Evolutionary conservation across 1,284 basidiomycete genomes (phyloP).

Genomic region (Cutaneotrichosporon sp.): DNA sequence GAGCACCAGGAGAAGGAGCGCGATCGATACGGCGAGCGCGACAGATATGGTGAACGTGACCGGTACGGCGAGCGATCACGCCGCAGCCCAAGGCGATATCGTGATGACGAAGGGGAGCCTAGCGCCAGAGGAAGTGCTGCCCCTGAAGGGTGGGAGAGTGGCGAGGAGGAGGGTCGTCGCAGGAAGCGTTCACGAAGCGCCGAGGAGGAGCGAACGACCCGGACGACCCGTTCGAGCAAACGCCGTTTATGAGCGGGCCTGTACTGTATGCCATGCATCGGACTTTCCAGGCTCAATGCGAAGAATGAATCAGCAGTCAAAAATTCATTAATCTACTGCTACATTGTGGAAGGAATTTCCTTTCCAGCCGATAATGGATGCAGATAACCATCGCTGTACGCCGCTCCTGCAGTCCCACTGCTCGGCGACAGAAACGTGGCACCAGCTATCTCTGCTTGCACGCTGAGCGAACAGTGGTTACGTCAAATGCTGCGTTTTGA

Average conservation of each 20-base stretch:
- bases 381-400: no score
- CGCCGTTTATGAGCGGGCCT: constrained; percentile 13
- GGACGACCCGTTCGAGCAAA: constrained; percentile 7
- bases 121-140: constrained; percentile 13
- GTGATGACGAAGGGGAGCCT: neutral
- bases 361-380: no score
- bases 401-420: no score
- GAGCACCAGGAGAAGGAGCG: constrained; percentile 9
- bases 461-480: no score
- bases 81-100: neutral
- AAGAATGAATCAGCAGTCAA: no score
- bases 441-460: no score
- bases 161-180: constrained; percentile 26
- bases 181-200: constrained; percentile 13
- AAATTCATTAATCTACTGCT: no score
- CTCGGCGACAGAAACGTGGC: no score
- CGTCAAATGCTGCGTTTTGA: no score
- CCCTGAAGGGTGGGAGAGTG: constrained; percentile 34
- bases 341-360: no score
- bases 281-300: no score
- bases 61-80: constrained; percentile 1
- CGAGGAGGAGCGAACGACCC: constrained; percentile 11
- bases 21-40: constrained; percentile 5
- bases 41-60: constrained; percentile 12
- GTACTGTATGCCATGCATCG: no score